Evolutionary conservation across 805 yeast species (phyloP).

Genomic region (Ogataea degrootiae): DNA sequence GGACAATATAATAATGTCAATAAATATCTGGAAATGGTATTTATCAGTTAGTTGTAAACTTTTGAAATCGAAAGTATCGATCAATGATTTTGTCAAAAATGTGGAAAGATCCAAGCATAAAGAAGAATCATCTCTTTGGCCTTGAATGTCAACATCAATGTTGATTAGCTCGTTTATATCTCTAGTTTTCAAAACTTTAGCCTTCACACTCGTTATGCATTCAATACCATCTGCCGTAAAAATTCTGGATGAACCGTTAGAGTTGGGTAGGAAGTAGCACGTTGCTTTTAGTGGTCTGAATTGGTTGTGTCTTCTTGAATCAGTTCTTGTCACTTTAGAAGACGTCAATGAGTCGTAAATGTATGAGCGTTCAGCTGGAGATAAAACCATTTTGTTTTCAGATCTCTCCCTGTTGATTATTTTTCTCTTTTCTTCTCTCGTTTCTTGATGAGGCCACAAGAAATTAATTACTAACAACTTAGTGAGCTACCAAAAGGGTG

Average conservation of each 20-base stretch:
- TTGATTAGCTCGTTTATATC: slow-evolving; percentile 49
- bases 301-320: slow-evolving; percentile 69
- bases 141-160: slow-evolving; percentile 78
- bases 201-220: slow-evolving; percentile 86
- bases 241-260: slow-evolving; percentile 90
- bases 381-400: slow-evolving; percentile 49
- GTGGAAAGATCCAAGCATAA: slow-evolving; percentile 61
- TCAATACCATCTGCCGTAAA: slow-evolving; percentile 88
- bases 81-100: slow-evolving; percentile 49
- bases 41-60: slow-evolving; percentile 61
- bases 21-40: slow-evolving; percentile 69
- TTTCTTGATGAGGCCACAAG: too few relatives aligned
- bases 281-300: slow-evolving; percentile 84
- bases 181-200: slow-evolving; percentile 57
- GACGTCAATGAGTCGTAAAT: slow-evolving; percentile 71
- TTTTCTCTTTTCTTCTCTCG: too few relatives aligned
- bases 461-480: too few relatives aligned
- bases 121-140: slow-evolving; percentile 74
- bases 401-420: too few relatives aligned
- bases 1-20: slow-evolving; percentile 77
- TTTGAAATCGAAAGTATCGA: slow-evolving; percentile 47
- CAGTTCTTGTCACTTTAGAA: slow-evolving; percentile 63
- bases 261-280: slow-evolving; percentile 73
- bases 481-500: too few relatives aligned
- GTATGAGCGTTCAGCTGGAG: slow-evolving; percentile 74